These are phyloP conservation scores for Xylaria nigripes DNA, from an alignment of 495 filamentous ascomycete genomes.

Conservation along the genomic window DNA sequence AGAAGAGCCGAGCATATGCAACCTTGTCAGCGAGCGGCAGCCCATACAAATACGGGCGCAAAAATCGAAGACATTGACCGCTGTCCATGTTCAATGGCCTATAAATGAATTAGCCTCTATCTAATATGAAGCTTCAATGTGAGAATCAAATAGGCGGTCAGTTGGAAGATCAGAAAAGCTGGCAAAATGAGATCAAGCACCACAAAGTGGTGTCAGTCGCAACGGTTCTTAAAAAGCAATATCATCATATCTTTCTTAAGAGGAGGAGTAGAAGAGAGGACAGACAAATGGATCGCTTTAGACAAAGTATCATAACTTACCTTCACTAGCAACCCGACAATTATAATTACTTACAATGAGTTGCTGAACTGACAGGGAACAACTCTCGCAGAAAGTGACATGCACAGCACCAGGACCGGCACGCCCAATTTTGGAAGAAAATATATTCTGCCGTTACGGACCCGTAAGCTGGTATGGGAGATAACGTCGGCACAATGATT, in stretches of 20 bases:
- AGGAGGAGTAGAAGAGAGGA: background rate
- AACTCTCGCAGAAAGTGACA: background rate
- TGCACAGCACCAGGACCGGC: background rate
- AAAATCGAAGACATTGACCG: conserved; percentile 36
- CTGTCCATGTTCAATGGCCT: conserved; percentile 29
- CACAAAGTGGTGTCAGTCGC: conserved; percentile 69
- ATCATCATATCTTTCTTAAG: conserved; percentile 33
- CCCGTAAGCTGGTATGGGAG: background rate
- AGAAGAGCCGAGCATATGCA: conserved; percentile 20
- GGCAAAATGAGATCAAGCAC: conserved; percentile 53
- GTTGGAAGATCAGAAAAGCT: conserved; percentile 34
- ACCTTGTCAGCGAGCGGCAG: conserved; percentile 21
- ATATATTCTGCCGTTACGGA: background rate
- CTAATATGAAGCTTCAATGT: background rate
- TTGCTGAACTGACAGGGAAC: background rate
- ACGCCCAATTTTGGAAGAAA: too few relatives aligned
- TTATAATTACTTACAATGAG: background rate
- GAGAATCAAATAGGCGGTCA: background rate
- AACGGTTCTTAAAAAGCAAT: conserved; percentile 71
- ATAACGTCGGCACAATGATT: conserved; percentile 6
- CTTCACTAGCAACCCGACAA: background rate
- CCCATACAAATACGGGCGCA: conserved; percentile 45
- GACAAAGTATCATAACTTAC: background rate
- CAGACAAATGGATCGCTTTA: background rate
- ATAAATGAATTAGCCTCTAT: conserved; percentile 10